phyloP scores from a whole-genome alignment of 164 flowering plant species.

The Buxus sempervirens region DNA sequence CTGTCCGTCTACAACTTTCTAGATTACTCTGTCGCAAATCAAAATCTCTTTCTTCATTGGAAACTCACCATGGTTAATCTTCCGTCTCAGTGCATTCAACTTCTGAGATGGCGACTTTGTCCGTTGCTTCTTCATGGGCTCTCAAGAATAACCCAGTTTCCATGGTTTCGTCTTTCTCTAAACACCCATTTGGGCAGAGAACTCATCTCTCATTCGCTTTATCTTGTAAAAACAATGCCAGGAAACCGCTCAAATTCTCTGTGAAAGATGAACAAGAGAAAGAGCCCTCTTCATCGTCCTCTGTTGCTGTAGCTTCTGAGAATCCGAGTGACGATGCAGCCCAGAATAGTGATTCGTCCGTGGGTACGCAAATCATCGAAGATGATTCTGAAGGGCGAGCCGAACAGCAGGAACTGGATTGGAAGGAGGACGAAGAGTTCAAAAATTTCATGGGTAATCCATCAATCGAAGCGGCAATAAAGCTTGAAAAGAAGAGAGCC shows the following conservation, averaged over 20 bases:
- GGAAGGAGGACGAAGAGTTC: constrained; percentile 93
- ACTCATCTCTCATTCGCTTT: constrained; percentile 16
- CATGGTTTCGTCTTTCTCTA: constrained; percentile 11
- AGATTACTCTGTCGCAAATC: constrained; percentile 23
- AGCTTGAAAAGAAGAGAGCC: constrained; percentile 91
- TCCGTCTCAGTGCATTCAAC: background rate
- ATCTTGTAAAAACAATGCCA: constrained; percentile 12
- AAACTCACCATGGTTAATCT: constrained; percentile 9
- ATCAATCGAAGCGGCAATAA: constrained; percentile 90
- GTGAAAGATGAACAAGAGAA: constrained; percentile 32
- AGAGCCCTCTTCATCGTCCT: constrained; percentile 28
- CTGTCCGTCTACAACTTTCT: constrained; percentile 52
- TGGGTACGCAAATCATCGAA: constrained; percentile 8
- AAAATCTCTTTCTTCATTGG: background rate
- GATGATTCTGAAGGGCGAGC: constrained; percentile 18
- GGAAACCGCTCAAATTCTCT: constrained; percentile 27
- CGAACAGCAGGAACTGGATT: constrained; percentile 66
- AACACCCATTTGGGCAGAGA: constrained; percentile 11
- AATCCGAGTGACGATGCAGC: constrained; percentile 16
- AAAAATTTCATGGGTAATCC: constrained; percentile 98
- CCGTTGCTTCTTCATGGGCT: constrained; percentile 12
- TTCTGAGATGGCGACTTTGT: constrained; percentile 25
- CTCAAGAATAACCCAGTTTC: constrained; percentile 5
- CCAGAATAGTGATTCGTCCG: constrained; percentile 17
- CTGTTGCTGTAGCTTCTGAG: constrained; percentile 32